A percentile compares a stretch with the other conserved stretches of the same genome.
Evolutionary conservation across 2,329 filamentous ascomycete species (phyloP).

Genomic region (Neodidymelliopsis sp.): DNA sequence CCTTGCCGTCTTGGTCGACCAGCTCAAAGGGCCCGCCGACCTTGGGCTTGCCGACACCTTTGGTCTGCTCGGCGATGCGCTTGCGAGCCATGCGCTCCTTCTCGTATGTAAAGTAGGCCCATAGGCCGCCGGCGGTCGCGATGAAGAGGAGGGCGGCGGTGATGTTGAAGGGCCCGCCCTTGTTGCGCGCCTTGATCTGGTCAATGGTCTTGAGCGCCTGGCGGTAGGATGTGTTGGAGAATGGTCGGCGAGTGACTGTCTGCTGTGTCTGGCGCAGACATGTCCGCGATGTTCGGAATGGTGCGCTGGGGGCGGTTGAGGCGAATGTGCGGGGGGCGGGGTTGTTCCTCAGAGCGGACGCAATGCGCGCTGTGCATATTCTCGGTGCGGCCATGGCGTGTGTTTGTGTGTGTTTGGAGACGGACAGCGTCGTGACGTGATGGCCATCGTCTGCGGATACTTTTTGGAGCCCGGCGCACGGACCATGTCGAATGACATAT

Average conservation of each 20-base stretch:
- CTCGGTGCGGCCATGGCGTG: constrained; percentile 38
- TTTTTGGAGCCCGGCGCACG: constrained; percentile 22
- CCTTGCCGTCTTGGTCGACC: constrained; percentile 79
- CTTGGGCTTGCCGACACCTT: constrained; percentile 91
- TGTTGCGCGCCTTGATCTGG: constrained; percentile 45
- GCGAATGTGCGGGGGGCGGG: constrained; percentile 36
- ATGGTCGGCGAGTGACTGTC: constrained; percentile 22
- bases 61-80: constrained; percentile 87
- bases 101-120: constrained; percentile 92
- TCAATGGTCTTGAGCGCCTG: constrained; percentile 47
- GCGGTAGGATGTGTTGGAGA: constrained; percentile 40
- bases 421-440: constrained; percentile 5
- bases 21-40: constrained; percentile 88
- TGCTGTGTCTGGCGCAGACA: constrained; percentile 25
- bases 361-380: constrained; percentile 32
- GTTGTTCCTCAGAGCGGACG: constrained; percentile 21
- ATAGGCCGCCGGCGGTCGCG: constrained; percentile 75
- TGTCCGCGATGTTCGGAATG: constrained; percentile 22
- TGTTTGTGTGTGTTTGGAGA: constrained; percentile 9
- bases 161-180: constrained; percentile 82
- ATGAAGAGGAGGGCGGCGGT: constrained; percentile 89
- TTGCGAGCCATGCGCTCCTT: constrained; percentile 90
- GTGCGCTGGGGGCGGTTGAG: constrained; percentile 21
- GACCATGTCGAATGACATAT: constrained; percentile 17
- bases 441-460: constrained; percentile 16